phyloP scores from a whole-genome alignment of 371 early-diverging fungal species.

The Mortierella sp. region DNA sequence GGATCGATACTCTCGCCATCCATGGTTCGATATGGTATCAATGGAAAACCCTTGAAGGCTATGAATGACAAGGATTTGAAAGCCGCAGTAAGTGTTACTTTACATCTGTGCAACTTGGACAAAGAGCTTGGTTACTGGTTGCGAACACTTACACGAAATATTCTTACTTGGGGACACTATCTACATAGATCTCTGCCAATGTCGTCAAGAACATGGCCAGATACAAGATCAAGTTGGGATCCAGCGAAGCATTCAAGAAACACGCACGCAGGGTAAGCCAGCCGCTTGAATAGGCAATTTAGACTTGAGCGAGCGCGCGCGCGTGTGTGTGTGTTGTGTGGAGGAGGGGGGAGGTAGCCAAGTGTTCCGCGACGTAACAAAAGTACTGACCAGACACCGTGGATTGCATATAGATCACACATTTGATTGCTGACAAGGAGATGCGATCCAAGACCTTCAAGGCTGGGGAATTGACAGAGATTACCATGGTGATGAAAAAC shows the following conservation, averaged over 20 bases:
- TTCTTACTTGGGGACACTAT: not conserved
- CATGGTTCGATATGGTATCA: not conserved
- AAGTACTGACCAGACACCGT: not conserved
- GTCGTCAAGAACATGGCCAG: conserved; percentile 75
- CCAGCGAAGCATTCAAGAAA: conserved; percentile 72
- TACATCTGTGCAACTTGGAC: not conserved
- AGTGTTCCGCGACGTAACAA: no score
- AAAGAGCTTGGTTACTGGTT: not conserved
- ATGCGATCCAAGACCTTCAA: conserved; percentile 57
- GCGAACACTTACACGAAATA: no score
- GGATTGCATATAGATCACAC: conserved; percentile 56
- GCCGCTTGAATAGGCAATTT: no score
- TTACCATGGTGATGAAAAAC: conserved; percentile 61
- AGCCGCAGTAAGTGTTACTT: conserved; percentile 49
- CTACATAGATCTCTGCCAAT: conserved; percentile 60
- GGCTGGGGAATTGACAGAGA: conserved; percentile 57
- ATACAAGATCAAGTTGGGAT: conserved; percentile 64
- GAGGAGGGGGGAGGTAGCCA: no score
- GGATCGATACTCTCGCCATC: conserved; percentile 27
- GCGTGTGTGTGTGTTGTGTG: no score
- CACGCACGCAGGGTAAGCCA: conserved; percentile 70
- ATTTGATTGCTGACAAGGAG: conserved; percentile 72
- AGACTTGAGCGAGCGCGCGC: no score
- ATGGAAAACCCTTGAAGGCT: conserved; percentile 32
- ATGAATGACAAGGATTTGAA: conserved; percentile 63